Base-by-base conservation (phyloP, 2,329 filamentous ascomycete genomes). In the Diaporthe helianthi region DNA sequence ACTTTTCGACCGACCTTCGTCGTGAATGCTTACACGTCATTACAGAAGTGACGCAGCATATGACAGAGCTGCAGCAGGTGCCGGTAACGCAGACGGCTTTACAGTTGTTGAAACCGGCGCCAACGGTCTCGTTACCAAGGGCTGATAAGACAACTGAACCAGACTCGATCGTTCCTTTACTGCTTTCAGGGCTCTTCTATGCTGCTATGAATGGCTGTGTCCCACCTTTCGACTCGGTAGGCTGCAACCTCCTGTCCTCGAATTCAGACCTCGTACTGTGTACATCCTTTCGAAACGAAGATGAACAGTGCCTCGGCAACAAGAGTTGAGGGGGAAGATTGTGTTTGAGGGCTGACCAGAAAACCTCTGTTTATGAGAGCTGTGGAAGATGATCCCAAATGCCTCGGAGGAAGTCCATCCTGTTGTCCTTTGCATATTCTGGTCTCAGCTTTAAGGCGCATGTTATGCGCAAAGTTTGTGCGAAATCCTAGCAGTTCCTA, bases 91-190 rank as follows among this genome's bases (percentile, higher is more conserved):
- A 1, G 90, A 87, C 61, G 86, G 83, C 0, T 97, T 94, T 77
- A 88, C 88, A 76, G 90, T 94, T 63, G 92, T 98, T 15, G 93
- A 95, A 79, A 97, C 93, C n/a, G 85, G 82, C 1, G 80, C 82
- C 0, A 81, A 87, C 58, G 86, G 86, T 1, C 87, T 89, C 13
- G 66, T 49, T 47, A 61, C 66, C 44, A 55, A 54, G 24, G 31
- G 60, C 10, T 69, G 54, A 63, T 3, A 33, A 10, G 15, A 33
- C 12, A 29, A 29, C 41, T 19, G n/a, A 8, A 22, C 6, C 1
- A 29, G 15, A 41, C 19, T 31, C 54, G 24, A 2, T 31, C 9
- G 17, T 67, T 58, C 17, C n/a, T 31, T 19, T 19, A 41, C 29
- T 36, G 3, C 2, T 26, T 8, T 1, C 24, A 2, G 19, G 6